Percentiles rank a stretch among this genome's conserved stretches.
Conservation (phyloP, 495 filamentous ascomycete species). For the Penicillium egyptiacum region DNA sequence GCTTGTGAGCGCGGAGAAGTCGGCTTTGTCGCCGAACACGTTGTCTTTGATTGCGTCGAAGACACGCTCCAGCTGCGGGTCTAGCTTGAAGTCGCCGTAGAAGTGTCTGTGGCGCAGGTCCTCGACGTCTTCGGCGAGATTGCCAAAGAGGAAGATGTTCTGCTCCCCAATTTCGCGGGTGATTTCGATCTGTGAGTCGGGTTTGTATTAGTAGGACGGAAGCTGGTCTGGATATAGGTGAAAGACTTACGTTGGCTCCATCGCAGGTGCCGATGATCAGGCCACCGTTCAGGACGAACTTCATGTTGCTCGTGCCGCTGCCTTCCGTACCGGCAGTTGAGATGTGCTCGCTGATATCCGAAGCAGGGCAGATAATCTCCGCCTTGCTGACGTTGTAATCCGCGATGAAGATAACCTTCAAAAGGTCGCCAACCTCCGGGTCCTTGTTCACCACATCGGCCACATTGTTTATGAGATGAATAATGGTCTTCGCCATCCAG, state of each 20-base stretch:
- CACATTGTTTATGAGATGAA: slow-evolving; percentile 92
- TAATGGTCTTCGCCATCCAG: slow-evolving; percentile 99
- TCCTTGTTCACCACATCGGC: slow-evolving; percentile 91
- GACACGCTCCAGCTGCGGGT: slow-evolving; percentile 71
- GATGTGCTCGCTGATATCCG: slow-evolving; percentile 97
- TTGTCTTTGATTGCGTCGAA: slow-evolving; percentile 77
- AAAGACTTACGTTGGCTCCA: slow-evolving; percentile 80
- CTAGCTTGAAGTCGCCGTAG: slow-evolving; percentile 75
- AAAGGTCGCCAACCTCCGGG: slow-evolving; percentile 82
- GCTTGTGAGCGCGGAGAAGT: slow-evolving; percentile 77
- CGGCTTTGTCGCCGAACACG: slow-evolving; percentile 71
- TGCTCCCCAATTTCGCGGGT: slow-evolving; percentile 93
- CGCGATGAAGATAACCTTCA: slow-evolving; percentile 96
- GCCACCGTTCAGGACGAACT: slow-evolving; percentile 96
- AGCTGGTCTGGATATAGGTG: slow-evolving; percentile 1
- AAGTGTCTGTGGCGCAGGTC: slow-evolving; percentile 89
- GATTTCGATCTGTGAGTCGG: slow-evolving; percentile 75
- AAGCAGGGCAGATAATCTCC: slow-evolving; percentile 91
- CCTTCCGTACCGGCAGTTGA: slow-evolving; percentile 94
- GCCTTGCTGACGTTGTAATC: slow-evolving; percentile 99
- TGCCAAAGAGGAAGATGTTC: slow-evolving; percentile 98
- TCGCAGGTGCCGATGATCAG: slow-evolving; percentile 97
- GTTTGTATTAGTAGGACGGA: slow-evolving; percentile 14
- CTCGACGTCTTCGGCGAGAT: slow-evolving; percentile 94
- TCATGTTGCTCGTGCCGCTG: slow-evolving; percentile 82